These are phyloP conservation scores for Hirsutella rhossiliensis DNA, from an alignment of 2,329 filamentous ascomycete species.

Conservation along the genomic window DNA sequence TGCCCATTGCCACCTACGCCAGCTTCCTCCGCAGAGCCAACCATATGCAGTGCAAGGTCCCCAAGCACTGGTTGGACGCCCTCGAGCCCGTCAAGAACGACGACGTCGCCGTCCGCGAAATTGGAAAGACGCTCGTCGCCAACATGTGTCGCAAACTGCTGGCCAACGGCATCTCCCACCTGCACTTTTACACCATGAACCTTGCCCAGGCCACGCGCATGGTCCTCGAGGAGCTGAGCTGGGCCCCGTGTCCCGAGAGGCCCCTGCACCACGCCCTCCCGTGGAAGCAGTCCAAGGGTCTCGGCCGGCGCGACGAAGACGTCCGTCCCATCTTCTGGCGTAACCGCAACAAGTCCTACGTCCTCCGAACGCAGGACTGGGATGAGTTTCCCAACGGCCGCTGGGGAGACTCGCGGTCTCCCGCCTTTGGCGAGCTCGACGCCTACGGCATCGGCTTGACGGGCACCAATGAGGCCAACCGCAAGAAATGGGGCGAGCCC, in stretches of 20 bases:
- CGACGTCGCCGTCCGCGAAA: conserved; percentile 79
- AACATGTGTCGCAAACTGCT: conserved; percentile 84
- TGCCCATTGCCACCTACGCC: conserved; percentile 85
- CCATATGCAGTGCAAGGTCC: conserved; percentile 81
- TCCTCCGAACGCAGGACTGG: conserved; percentile 94
- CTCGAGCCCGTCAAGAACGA: conserved; percentile 95
- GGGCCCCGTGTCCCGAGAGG: conserved; percentile 65
- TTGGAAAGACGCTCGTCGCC: conserved; percentile 77
- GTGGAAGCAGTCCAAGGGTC: conserved; percentile 87
- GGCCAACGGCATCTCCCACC: conserved; percentile 67
- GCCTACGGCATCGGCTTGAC: conserved; percentile 89
- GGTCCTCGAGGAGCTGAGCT: conserved; percentile 79
- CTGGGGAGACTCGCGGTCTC: conserved; percentile 94
- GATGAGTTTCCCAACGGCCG: conserved; percentile 98
- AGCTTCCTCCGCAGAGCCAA: conserved; percentile 82
- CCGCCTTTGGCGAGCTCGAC: conserved; percentile 90
- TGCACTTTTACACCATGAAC: conserved; percentile 99
- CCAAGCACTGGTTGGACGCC: conserved; percentile 65
- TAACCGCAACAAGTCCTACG: conserved; percentile 90
- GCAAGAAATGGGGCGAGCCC: conserved; percentile 87
- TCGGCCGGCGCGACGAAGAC: conserved; percentile 83
- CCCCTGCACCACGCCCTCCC: conserved; percentile 84
- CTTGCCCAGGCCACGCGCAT: conserved; percentile 86
- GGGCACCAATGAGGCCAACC: conserved; percentile 90
- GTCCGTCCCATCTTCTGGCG: conserved; percentile 98